A percentile compares a stretch with the other conserved stretches of the same genome.
Conservation (phyloP, 345 rosid species). For the Carallia pectinifolia region DNA sequence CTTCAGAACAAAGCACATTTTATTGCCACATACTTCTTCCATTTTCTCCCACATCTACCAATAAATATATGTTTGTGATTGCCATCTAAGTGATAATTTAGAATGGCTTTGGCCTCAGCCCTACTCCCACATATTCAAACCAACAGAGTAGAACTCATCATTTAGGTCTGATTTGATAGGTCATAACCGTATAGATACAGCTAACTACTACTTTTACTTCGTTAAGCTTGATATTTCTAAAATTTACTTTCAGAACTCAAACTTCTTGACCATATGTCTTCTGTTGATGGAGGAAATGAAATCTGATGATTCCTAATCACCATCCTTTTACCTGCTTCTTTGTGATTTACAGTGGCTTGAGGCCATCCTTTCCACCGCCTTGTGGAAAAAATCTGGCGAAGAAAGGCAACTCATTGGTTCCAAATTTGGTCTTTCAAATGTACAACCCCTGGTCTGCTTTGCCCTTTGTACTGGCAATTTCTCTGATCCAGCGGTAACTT, state of each 20-base stretch:
- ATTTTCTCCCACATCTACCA: no score
- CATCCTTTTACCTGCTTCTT: constrained; percentile 7
- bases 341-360: constrained; percentile 75
- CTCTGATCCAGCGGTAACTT: constrained; percentile 81
- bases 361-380: constrained; percentile 68
- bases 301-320: constrained; percentile 4
- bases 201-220: no score
- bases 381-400: constrained; percentile 67
- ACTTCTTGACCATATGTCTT: not conserved
- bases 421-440: constrained; percentile 52
- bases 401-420: constrained; percentile 56
- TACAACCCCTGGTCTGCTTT: constrained; percentile 70
- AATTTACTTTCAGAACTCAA: not conserved
- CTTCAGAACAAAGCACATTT: no score
- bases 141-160: not conserved
- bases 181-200: no score
- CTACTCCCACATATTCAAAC: not conserved
- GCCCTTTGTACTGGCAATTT: constrained; percentile 81
- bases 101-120: no score
- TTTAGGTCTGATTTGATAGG: no score
- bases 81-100: no score
- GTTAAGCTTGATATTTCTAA: not conserved
- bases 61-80: no score
- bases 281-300: constrained; percentile 2
- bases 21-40: no score